Conservation (phyloP, 2,329 filamentous ascomycete species). For the Pseudogymnoascus sp. region DNA sequence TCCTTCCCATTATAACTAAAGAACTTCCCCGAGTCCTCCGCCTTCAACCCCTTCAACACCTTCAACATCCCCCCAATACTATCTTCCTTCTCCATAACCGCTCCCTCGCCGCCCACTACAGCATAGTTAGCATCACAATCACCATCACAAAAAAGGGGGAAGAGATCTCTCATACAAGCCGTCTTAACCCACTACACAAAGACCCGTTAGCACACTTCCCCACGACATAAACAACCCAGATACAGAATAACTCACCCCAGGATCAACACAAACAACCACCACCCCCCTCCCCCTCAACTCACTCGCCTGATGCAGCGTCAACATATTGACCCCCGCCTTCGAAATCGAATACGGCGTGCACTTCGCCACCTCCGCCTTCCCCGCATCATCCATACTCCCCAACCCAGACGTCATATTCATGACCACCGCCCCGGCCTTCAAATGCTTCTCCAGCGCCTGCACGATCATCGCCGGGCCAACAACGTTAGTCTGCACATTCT, state of each 20-base stretch:
- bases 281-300: not conserved
- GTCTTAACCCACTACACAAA: slow-evolving; percentile 7
- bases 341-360: slow-evolving; percentile 15
- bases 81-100: slow-evolving; percentile 2
- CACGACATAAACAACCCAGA: not conserved
- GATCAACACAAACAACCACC: slow-evolving; percentile 9
- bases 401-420: slow-evolving; percentile 16
- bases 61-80: slow-evolving; percentile 6
- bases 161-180: not conserved
- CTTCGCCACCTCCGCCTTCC: not conserved
- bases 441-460: slow-evolving; percentile 26
- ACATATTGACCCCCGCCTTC: slow-evolving; percentile 18
- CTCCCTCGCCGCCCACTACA: not conserved
- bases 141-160: not conserved
- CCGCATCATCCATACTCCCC: not conserved
- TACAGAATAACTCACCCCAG: not conserved
- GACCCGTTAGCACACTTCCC: not conserved
- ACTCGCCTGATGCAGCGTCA: slow-evolving; percentile 3
- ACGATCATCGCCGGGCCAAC: slow-evolving; percentile 39
- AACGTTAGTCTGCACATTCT: slow-evolving; percentile 39
- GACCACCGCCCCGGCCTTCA: slow-evolving; percentile 12
- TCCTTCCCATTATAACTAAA: not conserved
- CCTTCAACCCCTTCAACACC: not conserved
- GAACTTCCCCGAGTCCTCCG: slow-evolving; percentile 5
- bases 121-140: not conserved